Evolutionary conservation across 345 rosid genomes (phyloP).

Genomic region (Cochlearia excelsa): DNA sequence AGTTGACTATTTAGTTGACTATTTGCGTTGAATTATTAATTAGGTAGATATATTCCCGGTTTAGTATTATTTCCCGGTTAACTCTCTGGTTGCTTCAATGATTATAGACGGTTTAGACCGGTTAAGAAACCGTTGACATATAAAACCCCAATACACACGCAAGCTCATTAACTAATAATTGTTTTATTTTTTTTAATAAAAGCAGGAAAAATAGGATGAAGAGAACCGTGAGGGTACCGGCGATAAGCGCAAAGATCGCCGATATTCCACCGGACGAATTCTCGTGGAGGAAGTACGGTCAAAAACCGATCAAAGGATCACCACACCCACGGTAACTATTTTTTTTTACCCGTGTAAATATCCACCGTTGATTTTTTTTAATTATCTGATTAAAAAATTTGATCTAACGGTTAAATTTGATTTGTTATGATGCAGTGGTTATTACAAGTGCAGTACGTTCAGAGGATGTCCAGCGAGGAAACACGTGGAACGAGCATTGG

Average conservation of each 20-base stretch:
- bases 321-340: constrained; percentile 76
- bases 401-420: constrained; percentile 22
- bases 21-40: no score
- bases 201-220: constrained; percentile 72
- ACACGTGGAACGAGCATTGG: constrained; percentile 88
- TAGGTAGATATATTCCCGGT: no score
- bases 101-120: no score
- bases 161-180: no score
- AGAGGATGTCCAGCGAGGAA: constrained; percentile 95
- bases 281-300: constrained; percentile 96
- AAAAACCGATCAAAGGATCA: constrained; percentile 93
- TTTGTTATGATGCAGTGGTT: constrained; percentile 53
- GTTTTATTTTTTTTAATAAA: not conserved
- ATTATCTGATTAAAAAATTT: not conserved
- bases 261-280: constrained; percentile 86
- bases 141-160: no score
- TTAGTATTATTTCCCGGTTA: no score
- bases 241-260: constrained; percentile 75
- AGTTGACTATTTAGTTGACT: no score
- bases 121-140: not conserved
- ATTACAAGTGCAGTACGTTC: constrained; percentile 83
- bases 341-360: not conserved
- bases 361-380: constrained; percentile 15
- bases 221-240: constrained; percentile 69
- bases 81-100: no score